These are phyloP conservation scores for Allomyces arbusculus DNA, from an alignment of 192 early-diverging fungal genomes.

Conservation along the genomic window DNA sequence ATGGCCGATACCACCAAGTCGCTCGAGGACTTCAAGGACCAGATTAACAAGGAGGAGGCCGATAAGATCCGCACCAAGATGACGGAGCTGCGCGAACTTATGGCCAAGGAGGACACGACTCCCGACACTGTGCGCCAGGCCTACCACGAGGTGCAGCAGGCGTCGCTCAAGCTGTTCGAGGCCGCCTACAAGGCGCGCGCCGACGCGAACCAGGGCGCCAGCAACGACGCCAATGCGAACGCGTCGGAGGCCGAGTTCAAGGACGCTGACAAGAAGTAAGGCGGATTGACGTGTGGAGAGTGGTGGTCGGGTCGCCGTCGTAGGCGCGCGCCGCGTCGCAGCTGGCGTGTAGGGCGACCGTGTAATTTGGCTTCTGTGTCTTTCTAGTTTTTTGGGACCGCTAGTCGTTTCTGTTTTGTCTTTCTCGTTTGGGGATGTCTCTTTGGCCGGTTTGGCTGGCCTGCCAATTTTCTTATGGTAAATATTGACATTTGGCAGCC, in stretches of 20 bases:
- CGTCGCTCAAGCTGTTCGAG: conserved; percentile 88
- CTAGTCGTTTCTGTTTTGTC: no score
- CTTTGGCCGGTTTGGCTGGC: no score
- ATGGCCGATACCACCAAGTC: conserved; percentile 87
- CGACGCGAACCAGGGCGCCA: conserved; percentile 6
- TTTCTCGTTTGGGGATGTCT: no score
- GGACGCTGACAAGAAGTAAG: conserved; percentile 40
- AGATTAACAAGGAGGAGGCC: conserved; percentile 67
- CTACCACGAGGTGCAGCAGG: conserved; percentile 65
- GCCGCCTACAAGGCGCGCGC: conserved; percentile 81
- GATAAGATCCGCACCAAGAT: conserved; percentile 75
- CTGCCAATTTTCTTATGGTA: no score
- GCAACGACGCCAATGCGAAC: conserved; percentile 15
- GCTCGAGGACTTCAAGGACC: conserved; percentile 90
- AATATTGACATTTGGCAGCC: no score
- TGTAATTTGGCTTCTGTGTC: no score
- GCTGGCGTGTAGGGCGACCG: no score
- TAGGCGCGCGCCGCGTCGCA: no score
- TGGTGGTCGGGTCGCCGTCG: no score
- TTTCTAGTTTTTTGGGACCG: no score
- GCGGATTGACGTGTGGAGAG: no score
- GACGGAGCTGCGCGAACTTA: conserved; percentile 51
- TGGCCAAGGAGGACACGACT: conserved; percentile 45
- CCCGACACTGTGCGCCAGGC: conserved; percentile 80
- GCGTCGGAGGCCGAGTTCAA: conserved; percentile 47